These are phyloP conservation scores for Berkeleyomyces rouxiae DNA, from an alignment of 2,329 filamentous ascomycete species.

Conservation along the genomic window DNA sequence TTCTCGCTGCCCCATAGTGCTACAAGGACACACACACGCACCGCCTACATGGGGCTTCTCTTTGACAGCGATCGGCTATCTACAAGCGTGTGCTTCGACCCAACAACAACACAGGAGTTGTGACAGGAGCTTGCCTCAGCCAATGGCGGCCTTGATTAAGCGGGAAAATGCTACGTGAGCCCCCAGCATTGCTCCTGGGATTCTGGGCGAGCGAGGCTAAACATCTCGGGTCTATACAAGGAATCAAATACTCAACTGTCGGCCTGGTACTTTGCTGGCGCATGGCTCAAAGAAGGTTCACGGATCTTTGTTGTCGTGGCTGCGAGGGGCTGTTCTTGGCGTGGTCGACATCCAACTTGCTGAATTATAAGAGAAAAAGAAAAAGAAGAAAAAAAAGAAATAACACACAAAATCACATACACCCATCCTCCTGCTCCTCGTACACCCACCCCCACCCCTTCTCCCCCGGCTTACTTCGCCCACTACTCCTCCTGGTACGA, in stretches of 20 bases:
- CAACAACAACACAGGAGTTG: background rate
- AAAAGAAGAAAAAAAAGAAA: background rate
- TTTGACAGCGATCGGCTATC: background rate
- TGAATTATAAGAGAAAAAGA: background rate
- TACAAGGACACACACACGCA: background rate
- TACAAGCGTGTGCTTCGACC: background rate
- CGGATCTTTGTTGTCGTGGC: no score
- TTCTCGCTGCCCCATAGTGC: no score
- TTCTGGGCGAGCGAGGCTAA: background rate
- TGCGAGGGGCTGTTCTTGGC: background rate
- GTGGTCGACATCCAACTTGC: background rate
- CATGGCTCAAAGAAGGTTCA: no score
- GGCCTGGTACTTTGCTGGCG: background rate
- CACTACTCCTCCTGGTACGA: conserved; percentile 65
- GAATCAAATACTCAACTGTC: background rate
- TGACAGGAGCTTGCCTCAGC: background rate
- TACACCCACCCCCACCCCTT: background rate
- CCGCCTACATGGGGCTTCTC: background rate
- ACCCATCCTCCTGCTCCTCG: background rate
- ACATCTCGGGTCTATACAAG: no score
- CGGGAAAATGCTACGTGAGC: background rate
- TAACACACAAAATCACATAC: background rate
- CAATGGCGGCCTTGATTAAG: background rate
- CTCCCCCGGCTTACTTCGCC: background rate
- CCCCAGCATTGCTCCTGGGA: background rate